Base-by-base conservation (phyloP, 495 filamentous ascomycete genomes). In the Thermochaetoides thermophila region DNA sequence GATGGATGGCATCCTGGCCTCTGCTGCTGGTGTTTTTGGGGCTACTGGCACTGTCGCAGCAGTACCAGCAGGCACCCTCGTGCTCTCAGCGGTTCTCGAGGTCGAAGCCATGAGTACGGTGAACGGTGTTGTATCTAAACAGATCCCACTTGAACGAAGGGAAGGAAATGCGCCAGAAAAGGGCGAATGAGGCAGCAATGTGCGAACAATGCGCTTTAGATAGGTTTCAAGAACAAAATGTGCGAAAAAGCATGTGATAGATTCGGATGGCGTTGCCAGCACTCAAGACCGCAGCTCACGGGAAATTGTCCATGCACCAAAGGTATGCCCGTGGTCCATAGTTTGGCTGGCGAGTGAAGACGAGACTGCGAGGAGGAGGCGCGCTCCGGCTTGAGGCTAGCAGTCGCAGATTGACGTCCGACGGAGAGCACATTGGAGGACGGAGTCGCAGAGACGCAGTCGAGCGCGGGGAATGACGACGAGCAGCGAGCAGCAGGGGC, bases 271-370 rank as follows among this genome's bases (percentile, higher is more conserved):
- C n/a, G n/a, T n/a, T n/a, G 27, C 32, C 30, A 6, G 14, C 7
- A 31, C 27, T 42, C 37, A 42, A 29, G 34, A 33, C 36, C 35
- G 37, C n/a, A 16, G 41, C 43, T 53, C 49, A 53, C 47, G 42
- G 34, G 31, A 34, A 38, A 24, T 39, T 29, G 29, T 31, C 10
- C 34, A 33, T 31, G 34, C 43, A 25, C 23, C 34, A 36, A 25
- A 25, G 25, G 27, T 39, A 31, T 38, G 48, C 45, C 26, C 31
- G 29, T 42, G 48, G 43, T 55, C 52, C 52, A 55, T 55, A 46
- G 46, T 46, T 55, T 29, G 38, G 23, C 10, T 32, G 19, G 31
- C 30, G 35, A 27, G 31, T 28, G 36, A 31, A 14, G 39, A 40
- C 39, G 45, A 31, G 30, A 38, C 32, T 41, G 31, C 18, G 42